Base-by-base conservation (phyloP, 2,329 filamentous ascomycete species). In the Hypoxylon sp. region DNA sequence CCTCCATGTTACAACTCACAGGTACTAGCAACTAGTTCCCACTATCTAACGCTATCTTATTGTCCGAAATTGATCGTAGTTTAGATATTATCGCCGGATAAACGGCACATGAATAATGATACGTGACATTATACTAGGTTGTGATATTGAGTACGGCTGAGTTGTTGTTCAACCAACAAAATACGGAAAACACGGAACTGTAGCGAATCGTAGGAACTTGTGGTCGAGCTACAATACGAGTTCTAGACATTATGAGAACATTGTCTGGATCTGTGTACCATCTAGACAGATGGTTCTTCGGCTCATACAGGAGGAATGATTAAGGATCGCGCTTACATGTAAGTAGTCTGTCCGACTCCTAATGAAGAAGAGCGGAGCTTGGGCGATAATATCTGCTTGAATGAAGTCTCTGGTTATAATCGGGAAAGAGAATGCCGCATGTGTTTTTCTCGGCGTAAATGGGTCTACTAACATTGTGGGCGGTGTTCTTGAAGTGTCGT, bases 401-500 rank as follows among this genome's bases (percentile, higher is more conserved):
- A 43, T 43, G 9, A 21, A 43, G 17, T 21, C 19, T 43, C 9
- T 21, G 38, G 3, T 43, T 10, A 43, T 17, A 11, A 43, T 1
- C 7, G 2, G 7, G 11, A 53, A 2, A 38, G 32, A 53, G 28
- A 17, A 7, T 28, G 1, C 9, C 2, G 7, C 9, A 30, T 11
- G 13, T 19, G 10, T 30, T 14, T 7, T 45, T 19, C 2, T 46
- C n/a, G 17, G 46, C n/a, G 21, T 45, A 21, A 45, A 45, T 38
- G 25, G 21, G 28, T 32, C 14, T 43, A 32, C 41, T 32, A 38
- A 41, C 28, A 58, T 13, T 19, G n/a, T 19, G 30, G 6, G 10
- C 23, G 21, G 51, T 28, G 25, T 45, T 43, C 11, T 32, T 23
- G 34, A 28, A 46, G 57, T 19, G 34, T 45, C 13, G 38, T 48